Base-by-base conservation (phyloP, 352 stramenopile species). In the Lagenidium giganteum region DNA sequence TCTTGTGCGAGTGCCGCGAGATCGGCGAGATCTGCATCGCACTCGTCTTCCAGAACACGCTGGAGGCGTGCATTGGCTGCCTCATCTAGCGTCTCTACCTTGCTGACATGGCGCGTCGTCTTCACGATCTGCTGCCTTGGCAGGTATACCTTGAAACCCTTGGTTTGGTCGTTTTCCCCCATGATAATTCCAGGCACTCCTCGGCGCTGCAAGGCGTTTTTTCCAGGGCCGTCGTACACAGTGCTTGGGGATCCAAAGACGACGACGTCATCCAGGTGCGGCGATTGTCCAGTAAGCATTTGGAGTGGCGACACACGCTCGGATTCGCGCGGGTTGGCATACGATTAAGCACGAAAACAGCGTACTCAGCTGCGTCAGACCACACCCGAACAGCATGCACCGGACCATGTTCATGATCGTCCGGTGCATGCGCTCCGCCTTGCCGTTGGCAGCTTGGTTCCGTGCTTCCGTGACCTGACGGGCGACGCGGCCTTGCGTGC, bases 361-460 rank as follows among this genome's bases (percentile, higher is more conserved):
- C 54, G 14, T 69, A 70, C 8, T 71, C 37, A 0, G 45, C 57
- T 0, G 57, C 56, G 12, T 68, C 46, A 71, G 17, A 0, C 52
- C 43, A 11, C 46, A 62, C 2, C 34, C 46, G 8, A 75, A 64
- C 3, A 75, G 30, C 40, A 64, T 62, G 23, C 52, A 61, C 5
- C 61, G 26, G 0, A 52, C 37, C 35, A 69, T 56, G 32, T 70
- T 63, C 34, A 66, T 47, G 0, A 64, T 38, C 0, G 51, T 67
- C 0, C 47, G n/a, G 20, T 65, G 55, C 48, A 74, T 69, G 1
- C 54, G 22, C 8, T 67, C 61, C 1, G 49, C 56, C 29, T 75
- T 71, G 0, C 61, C 57, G n/a, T 71, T 76, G 1, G 26, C 38
- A 0, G 57, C 49, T 8, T 61, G 33, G 12, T 69, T 71, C 0